These are phyloP conservation scores for Claviceps cyperi DNA, from an alignment of 2,329 filamentous ascomycete species.

Conservation along the genomic window DNA sequence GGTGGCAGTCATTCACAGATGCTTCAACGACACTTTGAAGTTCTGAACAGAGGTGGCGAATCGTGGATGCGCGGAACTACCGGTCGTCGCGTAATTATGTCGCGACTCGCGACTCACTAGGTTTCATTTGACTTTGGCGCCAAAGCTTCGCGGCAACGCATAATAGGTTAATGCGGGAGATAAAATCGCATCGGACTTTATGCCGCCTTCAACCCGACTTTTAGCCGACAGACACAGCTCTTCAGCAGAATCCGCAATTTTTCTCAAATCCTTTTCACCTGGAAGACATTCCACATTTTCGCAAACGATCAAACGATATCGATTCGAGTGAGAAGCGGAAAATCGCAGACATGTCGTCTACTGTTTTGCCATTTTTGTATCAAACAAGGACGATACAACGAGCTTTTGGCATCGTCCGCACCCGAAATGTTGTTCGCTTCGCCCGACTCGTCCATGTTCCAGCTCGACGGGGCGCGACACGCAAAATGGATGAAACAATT, in stretches of 20 bases:
- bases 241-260: background rate
- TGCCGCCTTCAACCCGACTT: background rate
- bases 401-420: conserved; percentile 14
- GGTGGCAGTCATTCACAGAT: background rate
- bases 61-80: background rate
- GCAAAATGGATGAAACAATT: conserved; percentile 24
- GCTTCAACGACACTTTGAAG: background rate
- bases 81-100: background rate
- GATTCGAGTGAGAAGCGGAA: background rate
- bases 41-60: background rate
- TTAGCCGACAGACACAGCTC: background rate
- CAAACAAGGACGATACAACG: conserved; percentile 46
- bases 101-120: background rate
- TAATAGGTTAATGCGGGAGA: background rate
- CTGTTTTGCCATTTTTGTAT: conserved; percentile 54
- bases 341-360: conserved; percentile 26
- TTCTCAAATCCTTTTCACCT: background rate
- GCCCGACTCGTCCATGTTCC: conserved; percentile 10
- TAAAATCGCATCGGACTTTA: background rate
- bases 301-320: background rate
- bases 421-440: conserved; percentile 11
- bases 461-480: conserved; percentile 4
- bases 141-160: conserved; percentile 8
- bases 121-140: conserved; percentile 7
- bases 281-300: background rate